Base-by-base conservation (phyloP, 1,139 yeast species). In the Protomyces inouyei region DNA sequence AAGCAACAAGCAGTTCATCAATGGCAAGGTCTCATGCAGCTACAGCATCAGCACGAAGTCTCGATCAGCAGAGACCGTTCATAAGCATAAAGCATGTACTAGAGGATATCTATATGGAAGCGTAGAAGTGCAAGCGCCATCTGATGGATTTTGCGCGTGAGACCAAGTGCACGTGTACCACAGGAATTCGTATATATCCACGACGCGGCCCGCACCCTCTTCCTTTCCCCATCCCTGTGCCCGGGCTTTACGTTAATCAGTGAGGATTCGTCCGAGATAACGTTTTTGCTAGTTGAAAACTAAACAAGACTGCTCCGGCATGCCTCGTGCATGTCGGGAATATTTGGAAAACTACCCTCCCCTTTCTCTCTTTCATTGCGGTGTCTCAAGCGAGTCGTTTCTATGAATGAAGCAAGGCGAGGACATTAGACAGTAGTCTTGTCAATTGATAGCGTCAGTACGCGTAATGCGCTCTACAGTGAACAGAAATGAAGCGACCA, bases 201-300 rank as follows among this genome's bases (percentile, higher is more conserved):
- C 14, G 12, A 18, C 32, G 32, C 8, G 32, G 32, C 32, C 32
- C 25, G 14, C 48, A n/a, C 54, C 37, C 37, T 8, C 38, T 4
- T 8, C 38, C 14, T 23, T 37, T 52, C 61, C 46, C 35, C 48
- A 51, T 52, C 48, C 54, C 51, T 57, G 55, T 60, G 64, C 57
- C 37, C 57, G 64, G 52, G 57, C 52, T 54, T 64, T 64, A 64
- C 64, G 59, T 57, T 57, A 54, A 64, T 55, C 64, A 60, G 64
- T 64, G 66, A 64, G 57, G 66, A 57, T 61, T 54, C 61, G 63
- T 57, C 66, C 57, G 64, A 64, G 64, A 55, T 64, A 60, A 57
- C 59, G 64, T 64, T 60, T 60, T 64, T 60, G 66, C 66, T 64
- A 64, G 66, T 64, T 64, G 66, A 64, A 64, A 64, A 64, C 66